Percentiles rank a stretch among this genome's conserved stretches.
Evolutionary conservation across 108 stramenopile species (phyloP).

Genomic region (Mediolabrus comicus): DNA sequence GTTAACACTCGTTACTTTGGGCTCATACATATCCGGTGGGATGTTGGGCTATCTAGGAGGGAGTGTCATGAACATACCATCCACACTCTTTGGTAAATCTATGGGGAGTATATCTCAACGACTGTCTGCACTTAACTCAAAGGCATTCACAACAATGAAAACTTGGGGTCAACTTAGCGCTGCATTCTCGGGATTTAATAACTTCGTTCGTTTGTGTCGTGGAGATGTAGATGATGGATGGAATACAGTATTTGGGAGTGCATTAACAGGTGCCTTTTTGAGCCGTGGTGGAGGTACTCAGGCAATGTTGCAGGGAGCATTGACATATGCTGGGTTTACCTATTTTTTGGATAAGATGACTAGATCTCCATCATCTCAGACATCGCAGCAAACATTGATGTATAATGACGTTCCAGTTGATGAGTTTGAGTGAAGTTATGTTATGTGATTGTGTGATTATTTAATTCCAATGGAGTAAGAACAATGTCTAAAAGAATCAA

Average conservation of each 20-base stretch:
- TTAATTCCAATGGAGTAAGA: too few relatives aligned
- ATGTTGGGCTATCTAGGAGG: slow-evolving; percentile 61
- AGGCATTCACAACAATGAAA: slow-evolving; percentile 48
- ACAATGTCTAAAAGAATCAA: too few relatives aligned
- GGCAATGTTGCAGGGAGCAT: slow-evolving; percentile 73
- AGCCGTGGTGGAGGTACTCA: slow-evolving; percentile 69
- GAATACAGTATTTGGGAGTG: slow-evolving; percentile 66
- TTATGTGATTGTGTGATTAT: too few relatives aligned
- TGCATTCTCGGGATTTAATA: slow-evolving; percentile 66
- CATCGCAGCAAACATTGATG: slow-evolving; percentile 19
- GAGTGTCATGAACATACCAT: slow-evolving; percentile 51
- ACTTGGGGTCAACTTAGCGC: slow-evolving; percentile 65
- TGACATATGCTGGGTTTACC: slow-evolving; percentile 71
- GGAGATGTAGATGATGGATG: slow-evolving; percentile 62
- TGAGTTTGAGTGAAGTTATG: slow-evolving; percentile 5
- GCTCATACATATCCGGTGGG: slow-evolving; percentile 64
- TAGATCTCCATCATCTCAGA: slow-evolving; percentile 12
- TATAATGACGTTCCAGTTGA: slow-evolving; percentile 35
- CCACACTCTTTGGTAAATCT: slow-evolving; percentile 28
- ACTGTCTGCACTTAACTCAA: slow-evolving; percentile 51
- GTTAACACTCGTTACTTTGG: slow-evolving; percentile 47
- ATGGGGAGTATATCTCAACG: slow-evolving; percentile 8
- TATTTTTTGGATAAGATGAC: slow-evolving; percentile 56
- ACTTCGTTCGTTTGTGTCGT: slow-evolving; percentile 46
- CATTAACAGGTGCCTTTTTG: slow-evolving; percentile 73